Percentiles rank a stretch among this genome's conserved stretches.
phyloP scores from a whole-genome alignment of 2,329 filamentous ascomycete genomes.

The Xylaria sp. region DNA sequence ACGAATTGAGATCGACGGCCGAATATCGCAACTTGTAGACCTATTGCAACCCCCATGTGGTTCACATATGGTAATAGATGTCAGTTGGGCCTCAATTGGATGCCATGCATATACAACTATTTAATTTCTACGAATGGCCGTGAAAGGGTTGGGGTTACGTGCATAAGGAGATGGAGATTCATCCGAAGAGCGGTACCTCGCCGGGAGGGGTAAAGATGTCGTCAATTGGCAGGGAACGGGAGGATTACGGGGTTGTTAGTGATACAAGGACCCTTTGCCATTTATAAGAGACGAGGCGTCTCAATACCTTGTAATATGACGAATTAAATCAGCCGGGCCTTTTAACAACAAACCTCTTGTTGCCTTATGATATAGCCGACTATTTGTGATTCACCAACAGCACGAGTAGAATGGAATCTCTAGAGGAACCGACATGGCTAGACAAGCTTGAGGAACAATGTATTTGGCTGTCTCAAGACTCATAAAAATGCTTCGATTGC shows the following conservation, averaged over 20 bases:
- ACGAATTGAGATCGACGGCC: not conserved
- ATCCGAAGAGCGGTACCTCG: constrained; percentile 17
- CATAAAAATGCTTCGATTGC: not conserved
- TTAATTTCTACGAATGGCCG: not conserved
- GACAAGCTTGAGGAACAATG: constrained; percentile 32
- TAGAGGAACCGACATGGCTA: constrained; percentile 27
- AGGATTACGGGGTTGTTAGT: not conserved
- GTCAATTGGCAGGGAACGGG: not conserved
- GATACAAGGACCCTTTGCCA: not conserved
- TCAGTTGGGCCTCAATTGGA: constrained; percentile 4
- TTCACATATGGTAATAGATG: not conserved
- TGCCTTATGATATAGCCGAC: not conserved
- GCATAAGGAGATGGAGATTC: constrained; percentile 14
- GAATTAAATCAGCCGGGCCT: not conserved
- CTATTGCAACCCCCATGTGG: not conserved
- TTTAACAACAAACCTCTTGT: not conserved
- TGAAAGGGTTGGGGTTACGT: constrained; percentile 15
- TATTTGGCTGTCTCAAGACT: constrained; percentile 7
- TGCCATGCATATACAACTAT: not conserved
- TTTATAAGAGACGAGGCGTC: not conserved
- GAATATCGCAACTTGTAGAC: not conserved
- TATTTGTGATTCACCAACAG: not conserved
- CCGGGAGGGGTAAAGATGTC: constrained; percentile 31
- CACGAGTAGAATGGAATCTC: constrained; percentile 14
- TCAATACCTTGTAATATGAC: not conserved